These are phyloP conservation scores for Pyrrhoderma noxium DNA, from an alignment of 1,284 basidiomycete species.

Conservation along the genomic window DNA sequence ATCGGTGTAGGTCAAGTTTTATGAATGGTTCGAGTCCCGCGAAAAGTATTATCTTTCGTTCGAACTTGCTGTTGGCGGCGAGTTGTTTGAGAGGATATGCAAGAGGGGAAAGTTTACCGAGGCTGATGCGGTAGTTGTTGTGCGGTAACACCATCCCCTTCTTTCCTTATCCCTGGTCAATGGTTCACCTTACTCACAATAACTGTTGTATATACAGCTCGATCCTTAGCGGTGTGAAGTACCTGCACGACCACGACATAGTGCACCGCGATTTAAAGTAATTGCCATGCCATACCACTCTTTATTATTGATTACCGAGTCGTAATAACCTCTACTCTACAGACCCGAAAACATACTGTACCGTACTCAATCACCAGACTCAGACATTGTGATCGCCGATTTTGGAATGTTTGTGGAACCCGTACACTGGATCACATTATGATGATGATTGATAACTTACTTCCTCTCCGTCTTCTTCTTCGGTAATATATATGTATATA, in stretches of 20 bases:
- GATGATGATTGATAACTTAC: no score
- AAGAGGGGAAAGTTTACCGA: slow-evolving; percentile 32
- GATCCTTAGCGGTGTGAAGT: slow-evolving; percentile 14
- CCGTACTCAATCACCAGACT: slow-evolving; percentile 4
- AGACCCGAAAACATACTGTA: slow-evolving; percentile 17
- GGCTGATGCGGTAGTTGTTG: slow-evolving; percentile 6
- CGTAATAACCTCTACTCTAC: background rate
- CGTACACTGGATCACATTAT: no score
- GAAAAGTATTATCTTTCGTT: slow-evolving; percentile 89
- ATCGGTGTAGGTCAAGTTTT: slow-evolving; percentile 50
- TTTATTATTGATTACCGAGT: background rate
- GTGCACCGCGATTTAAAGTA: slow-evolving; percentile 16
- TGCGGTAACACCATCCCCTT: slow-evolving; percentile 10
- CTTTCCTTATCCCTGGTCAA: no score
- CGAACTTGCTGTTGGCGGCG: slow-evolving; percentile 85
- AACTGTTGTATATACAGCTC: background rate
- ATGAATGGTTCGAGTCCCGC: slow-evolving; percentile 91
- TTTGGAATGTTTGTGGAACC: slow-evolving; percentile 14
- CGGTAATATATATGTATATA: no score
- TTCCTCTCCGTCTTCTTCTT: no score
- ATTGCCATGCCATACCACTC: background rate
- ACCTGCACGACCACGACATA: slow-evolving; percentile 13
- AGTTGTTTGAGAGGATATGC: slow-evolving; percentile 81
- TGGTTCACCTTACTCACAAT: no score
- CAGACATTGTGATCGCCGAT: slow-evolving; percentile 15